Conservation (phyloP, 352 stramenopile genomes). For the Globisporangium alternatum region DNA sequence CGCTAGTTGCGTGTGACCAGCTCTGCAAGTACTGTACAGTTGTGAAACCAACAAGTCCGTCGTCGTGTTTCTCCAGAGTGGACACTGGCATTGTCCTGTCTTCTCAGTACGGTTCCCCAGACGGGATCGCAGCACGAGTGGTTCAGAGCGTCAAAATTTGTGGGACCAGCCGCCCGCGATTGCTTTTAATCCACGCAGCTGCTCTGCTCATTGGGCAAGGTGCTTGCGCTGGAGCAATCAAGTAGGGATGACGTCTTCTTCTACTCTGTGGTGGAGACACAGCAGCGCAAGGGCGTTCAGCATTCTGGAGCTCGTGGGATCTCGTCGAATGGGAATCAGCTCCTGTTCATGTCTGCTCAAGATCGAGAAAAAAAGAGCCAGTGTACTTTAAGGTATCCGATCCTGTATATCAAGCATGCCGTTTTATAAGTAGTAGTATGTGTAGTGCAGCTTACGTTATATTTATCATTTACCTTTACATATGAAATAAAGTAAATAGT, state of each 20-base stretch:
- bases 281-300: background rate
- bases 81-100: background rate
- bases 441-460: no score
- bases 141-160: conserved; percentile 1
- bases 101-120: background rate
- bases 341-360: background rate
- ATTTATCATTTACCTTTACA: no score
- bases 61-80: background rate
- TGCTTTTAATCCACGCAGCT: background rate
- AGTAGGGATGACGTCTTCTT: no score
- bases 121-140: conserved; percentile 5
- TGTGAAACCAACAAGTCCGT: background rate
- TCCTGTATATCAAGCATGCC: background rate
- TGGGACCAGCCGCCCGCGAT: background rate
- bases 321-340: background rate
- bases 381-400: background rate
- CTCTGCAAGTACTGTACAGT: background rate
- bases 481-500: no score
- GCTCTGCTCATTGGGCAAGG: background rate
- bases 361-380: background rate
- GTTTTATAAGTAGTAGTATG: background rate
- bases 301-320: background rate
- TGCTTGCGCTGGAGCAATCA: background rate
- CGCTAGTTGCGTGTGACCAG: no score
- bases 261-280: background rate